Percentiles rank a stretch among this genome's conserved stretches.
Evolutionary conservation across 768 basidiomycete genomes (phyloP).

Genomic region (Strobilomyces confusus): DNA sequence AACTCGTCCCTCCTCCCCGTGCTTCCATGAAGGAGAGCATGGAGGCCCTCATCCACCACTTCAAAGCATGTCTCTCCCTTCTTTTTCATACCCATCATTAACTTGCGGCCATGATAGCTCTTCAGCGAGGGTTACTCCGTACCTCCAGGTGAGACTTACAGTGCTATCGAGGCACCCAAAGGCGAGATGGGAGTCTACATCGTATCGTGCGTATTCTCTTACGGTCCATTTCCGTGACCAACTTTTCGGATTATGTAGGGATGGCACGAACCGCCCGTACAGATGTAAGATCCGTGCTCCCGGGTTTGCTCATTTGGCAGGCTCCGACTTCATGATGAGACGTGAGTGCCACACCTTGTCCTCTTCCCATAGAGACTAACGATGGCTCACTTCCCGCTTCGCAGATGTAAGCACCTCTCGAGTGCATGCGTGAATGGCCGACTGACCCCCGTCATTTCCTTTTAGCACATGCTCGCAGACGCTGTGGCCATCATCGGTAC

Average conservation of each 20-base stretch:
- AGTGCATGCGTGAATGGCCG: not conserved
- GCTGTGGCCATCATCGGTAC: constrained; percentile 97
- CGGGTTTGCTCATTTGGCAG: constrained; percentile 93
- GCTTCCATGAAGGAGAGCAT: constrained; percentile 99
- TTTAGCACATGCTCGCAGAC: constrained; percentile 86
- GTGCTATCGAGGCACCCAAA: constrained; percentile 97
- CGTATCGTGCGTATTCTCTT: not conserved
- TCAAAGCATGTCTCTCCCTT: constrained; percentile 59
- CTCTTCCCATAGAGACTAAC: not conserved
- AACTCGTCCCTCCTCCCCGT: constrained; percentile 92
- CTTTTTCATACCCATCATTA: not conserved
- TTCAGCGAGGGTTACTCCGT: constrained; percentile 97
- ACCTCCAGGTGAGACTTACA: constrained; percentile 94
- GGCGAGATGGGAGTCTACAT: constrained; percentile 99
- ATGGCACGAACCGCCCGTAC: constrained; percentile 95
- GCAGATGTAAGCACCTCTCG: constrained; percentile 33
- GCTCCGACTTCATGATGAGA: constrained; percentile 98
- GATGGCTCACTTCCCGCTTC: not conserved
- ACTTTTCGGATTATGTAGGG: constrained; percentile 40
- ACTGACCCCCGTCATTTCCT: constrained; percentile 27
- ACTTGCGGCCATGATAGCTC: constrained; percentile 45
- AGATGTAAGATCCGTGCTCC: constrained; percentile 96
- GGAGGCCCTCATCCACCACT: constrained; percentile 97
- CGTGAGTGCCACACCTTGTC: constrained; percentile 43
- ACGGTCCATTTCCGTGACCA: not conserved